These are phyloP conservation scores for Xylaria sp. DNA, from an alignment of 2,329 filamentous ascomycete genomes.

Conservation along the genomic window DNA sequence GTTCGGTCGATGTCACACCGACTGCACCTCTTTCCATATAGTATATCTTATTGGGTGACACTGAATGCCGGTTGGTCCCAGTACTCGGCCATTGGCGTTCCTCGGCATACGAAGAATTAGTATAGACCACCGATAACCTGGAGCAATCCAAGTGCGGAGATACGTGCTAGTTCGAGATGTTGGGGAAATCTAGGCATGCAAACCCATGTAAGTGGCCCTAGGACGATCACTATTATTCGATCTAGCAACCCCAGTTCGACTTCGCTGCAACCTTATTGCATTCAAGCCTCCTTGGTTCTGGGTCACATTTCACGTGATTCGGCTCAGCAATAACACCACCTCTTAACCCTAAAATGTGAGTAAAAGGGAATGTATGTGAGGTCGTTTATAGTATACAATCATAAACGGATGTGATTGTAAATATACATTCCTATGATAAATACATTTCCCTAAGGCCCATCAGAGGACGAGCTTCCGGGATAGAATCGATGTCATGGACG, in stretches of 20 bases:
- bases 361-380: background rate
- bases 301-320: background rate
- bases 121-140: constrained; percentile 17
- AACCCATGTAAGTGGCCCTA: background rate
- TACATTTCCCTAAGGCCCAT: background rate
- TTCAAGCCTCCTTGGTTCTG: constrained; percentile 3
- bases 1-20: constrained; percentile 29
- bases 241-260: background rate
- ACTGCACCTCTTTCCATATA: background rate
- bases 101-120: constrained; percentile 8
- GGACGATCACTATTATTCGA: background rate
- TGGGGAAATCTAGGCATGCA: constrained; percentile 29
- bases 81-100: constrained; percentile 4
- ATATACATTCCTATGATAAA: background rate
- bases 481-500: background rate
- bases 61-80: background rate
- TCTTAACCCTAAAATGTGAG: background rate
- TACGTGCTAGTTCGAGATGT: constrained; percentile 12
- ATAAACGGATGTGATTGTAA: background rate
- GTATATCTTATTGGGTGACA: constrained; percentile 4
- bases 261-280: background rate
- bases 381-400: background rate
- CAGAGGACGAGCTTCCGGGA: background rate
- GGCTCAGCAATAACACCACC: background rate
- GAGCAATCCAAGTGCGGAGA: constrained; percentile 27